phyloP scores from a whole-genome alignment of 805 yeast genomes.

The Cyberlindnera galapagoensis region DNA sequence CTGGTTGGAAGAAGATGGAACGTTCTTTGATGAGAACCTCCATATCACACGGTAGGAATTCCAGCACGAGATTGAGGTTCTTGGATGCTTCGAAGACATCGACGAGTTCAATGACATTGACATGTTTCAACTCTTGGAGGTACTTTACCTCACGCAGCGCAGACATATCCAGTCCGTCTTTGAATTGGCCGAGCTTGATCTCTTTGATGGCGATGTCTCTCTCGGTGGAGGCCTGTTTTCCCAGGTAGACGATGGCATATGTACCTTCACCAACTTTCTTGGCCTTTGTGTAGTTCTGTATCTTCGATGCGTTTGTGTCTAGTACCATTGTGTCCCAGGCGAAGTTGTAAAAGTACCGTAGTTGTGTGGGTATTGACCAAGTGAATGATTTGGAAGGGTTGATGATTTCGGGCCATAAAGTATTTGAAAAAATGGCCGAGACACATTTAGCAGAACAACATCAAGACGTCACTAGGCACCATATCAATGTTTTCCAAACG shows the following conservation, averaged over 20 bases:
- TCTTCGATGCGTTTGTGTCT: no score
- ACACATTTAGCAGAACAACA: no score
- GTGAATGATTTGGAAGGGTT: no score
- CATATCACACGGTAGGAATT: constrained; percentile 85
- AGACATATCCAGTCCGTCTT: constrained; percentile 96
- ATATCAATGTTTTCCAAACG: no score
- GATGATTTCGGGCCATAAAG: no score
- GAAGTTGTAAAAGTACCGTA: no score
- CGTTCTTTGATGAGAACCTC: constrained; percentile 85
- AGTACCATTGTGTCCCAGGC: no score
- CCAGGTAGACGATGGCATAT: constrained; percentile 91
- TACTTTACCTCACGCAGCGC: constrained; percentile 92
- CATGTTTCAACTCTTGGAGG: constrained; percentile 71
- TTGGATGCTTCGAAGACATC: constrained; percentile 74
- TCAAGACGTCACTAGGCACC: no score
- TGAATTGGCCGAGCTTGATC: constrained; percentile 88
- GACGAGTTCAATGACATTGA: constrained; percentile 77
- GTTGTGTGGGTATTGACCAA: no score
- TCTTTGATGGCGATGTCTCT: constrained; percentile 86
- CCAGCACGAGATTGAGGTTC: constrained; percentile 79
- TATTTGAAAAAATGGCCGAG: no score
- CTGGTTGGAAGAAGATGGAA: constrained; percentile 66
- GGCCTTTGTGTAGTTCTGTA: constrained; percentile 38
- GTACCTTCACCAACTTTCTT: constrained; percentile 98
- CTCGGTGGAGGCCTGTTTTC: constrained; percentile 49